Evolutionary conservation across 352 stramenopile species (phyloP).

Genomic region (Pythium angustatum): DNA sequence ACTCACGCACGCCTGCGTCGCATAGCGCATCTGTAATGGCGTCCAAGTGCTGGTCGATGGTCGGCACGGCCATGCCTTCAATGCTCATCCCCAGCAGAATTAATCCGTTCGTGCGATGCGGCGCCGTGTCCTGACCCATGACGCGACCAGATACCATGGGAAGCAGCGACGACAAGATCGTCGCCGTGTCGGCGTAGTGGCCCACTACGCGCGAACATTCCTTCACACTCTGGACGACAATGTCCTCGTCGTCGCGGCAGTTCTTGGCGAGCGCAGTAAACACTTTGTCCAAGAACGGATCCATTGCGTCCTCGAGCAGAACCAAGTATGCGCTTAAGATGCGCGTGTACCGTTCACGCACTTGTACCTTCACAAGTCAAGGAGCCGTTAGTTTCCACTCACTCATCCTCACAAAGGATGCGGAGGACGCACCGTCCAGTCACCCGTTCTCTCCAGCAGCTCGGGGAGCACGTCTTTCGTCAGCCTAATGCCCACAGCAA

Average conservation of each 20-base stretch:
- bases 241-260: slow-evolving; percentile 73
- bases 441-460: slow-evolving; percentile 68
- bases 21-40: slow-evolving; percentile 79
- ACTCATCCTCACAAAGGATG: neutral
- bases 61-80: slow-evolving; percentile 67
- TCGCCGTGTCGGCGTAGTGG: slow-evolving; percentile 68
- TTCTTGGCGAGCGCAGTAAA: slow-evolving; percentile 71
- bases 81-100: slow-evolving; percentile 82
- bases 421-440: slow-evolving; percentile 60
- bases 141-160: slow-evolving; percentile 69
- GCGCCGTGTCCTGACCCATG: slow-evolving; percentile 72
- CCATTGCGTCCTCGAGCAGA: slow-evolving; percentile 67
- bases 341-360: slow-evolving; percentile 69
- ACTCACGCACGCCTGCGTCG: slow-evolving; percentile 66
- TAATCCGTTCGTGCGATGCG: slow-evolving; percentile 78
- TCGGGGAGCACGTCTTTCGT: slow-evolving; percentile 47
- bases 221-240: slow-evolving; percentile 62
- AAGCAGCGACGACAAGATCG: slow-evolving; percentile 73
- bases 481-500: slow-evolving; percentile 30
- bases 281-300: slow-evolving; percentile 70
- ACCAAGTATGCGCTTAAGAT: slow-evolving; percentile 71
- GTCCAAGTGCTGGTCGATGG: slow-evolving; percentile 61
- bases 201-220: slow-evolving; percentile 64
- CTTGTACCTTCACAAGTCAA: slow-evolving; percentile 43
- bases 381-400: neutral